Conservation (phyloP, 73 alveolate species). For the Blepharisma japonicum region DNA sequence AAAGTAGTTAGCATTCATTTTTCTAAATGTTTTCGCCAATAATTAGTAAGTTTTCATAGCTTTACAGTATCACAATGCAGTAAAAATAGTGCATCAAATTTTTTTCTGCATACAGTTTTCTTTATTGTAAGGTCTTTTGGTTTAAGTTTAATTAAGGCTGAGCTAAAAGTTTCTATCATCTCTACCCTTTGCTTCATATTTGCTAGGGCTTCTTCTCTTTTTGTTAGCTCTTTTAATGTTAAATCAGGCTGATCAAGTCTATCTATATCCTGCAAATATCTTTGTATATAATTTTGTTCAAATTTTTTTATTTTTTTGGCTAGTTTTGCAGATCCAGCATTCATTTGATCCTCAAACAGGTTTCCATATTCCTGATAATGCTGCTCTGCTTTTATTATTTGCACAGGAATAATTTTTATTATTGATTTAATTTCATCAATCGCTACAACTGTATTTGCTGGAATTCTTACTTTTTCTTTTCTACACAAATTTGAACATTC, state of each 20-base stretch:
- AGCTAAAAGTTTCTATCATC: constrained; percentile 50
- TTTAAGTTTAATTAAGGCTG: neutral
- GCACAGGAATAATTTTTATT: constrained; percentile 48
- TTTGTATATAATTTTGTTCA: constrained; percentile 62
- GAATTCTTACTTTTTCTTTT: constrained; percentile 17
- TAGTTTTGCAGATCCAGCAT: neutral
- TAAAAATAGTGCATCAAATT: constrained; percentile 47
- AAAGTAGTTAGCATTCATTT: constrained; percentile 64
- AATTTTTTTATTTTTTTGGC: constrained; percentile 43
- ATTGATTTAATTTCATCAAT: constrained; percentile 54
- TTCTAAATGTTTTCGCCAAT: constrained; percentile 70
- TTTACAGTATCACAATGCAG: constrained; percentile 59
- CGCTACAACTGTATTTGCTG: constrained; percentile 25
- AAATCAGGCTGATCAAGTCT: constrained; percentile 62
- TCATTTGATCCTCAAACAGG: constrained; percentile 20
- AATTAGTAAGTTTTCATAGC: constrained; percentile 65
- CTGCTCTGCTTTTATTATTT: constrained; percentile 52
- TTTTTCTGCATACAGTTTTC: constrained; percentile 49
- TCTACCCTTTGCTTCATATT: constrained; percentile 66
- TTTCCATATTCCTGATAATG: constrained; percentile 35
- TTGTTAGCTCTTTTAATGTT: constrained; percentile 68
- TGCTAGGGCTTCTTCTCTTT: constrained; percentile 65
- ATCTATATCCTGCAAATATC: constrained; percentile 55
- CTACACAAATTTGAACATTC: constrained; percentile 29
- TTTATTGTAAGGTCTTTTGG: constrained; percentile 11